Evolutionary conservation across 495 filamentous ascomycete genomes (phyloP).

Genomic region (Tuber aestivum): DNA sequence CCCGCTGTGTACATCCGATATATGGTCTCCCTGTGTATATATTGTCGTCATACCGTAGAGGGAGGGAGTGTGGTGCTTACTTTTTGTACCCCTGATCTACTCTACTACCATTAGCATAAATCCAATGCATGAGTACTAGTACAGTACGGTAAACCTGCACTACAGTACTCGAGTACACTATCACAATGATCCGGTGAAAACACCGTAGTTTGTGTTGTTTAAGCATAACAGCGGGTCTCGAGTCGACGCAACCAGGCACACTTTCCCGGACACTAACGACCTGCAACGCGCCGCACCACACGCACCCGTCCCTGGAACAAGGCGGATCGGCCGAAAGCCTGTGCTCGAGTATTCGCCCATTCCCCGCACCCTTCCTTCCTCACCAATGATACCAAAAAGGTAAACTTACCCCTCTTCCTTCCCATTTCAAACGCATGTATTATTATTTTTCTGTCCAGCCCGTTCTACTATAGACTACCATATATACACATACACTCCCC

Average conservation of each 20-base stretch:
- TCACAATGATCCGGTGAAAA: neutral
- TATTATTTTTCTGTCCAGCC: neutral
- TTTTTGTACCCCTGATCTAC: neutral
- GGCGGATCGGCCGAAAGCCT: neutral
- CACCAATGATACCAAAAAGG: neutral
- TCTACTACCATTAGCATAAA: neutral
- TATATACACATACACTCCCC: constrained; percentile 1
- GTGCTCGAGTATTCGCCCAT: neutral
- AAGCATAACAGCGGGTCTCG: neutral
- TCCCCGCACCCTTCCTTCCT: neutral
- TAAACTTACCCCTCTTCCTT: neutral
- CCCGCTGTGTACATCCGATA: neutral
- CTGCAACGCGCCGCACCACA: neutral
- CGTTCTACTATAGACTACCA: neutral
- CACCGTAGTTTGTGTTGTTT: neutral
- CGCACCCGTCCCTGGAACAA: neutral
- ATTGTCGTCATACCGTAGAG: neutral
- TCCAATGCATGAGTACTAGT: neutral
- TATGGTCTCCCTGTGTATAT: neutral
- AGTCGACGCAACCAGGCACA: neutral
- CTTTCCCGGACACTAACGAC: neutral
- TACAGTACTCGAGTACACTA: too few relatives aligned
- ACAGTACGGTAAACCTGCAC: neutral
- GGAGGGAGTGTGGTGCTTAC: neutral
- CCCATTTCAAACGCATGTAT: neutral